Evolutionary conservation across 2,329 filamentous ascomycete genomes (phyloP), one percentile per base, ranked within the genome.

Genomic region (Piedraia hortae): DNA sequence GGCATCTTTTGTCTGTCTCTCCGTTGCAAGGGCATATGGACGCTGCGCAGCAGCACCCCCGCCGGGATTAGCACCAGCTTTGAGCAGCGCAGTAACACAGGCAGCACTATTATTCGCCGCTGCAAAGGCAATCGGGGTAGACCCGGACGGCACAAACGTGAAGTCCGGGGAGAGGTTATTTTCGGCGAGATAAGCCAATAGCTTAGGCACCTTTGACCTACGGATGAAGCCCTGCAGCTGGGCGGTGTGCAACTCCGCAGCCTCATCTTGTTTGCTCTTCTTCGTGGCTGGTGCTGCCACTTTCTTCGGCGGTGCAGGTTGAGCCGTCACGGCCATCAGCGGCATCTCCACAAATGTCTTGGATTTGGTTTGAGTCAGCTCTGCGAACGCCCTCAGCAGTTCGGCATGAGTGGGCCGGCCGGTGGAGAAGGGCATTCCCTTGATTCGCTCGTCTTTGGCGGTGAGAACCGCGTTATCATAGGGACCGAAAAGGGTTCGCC

Each of bases 401-500:
- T 97, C 85, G 21, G 71, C 74, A 38, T 93, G 80, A 0, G 85
- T 97, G 1, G 85, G 77, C 26, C 85, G 59, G 7, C 78, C 62
- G 5, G 85, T 97, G 42, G 61, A 90, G 44, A 97, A 97, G 0
- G 85, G 85, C 30, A 97, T 91, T 0, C 74, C 70, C 25, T 85
- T 60, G 36, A 90, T 56, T 16, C 85, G 58, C 1, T 66, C 53
- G 37, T 97, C 85, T 28, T 77, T 75, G 6, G 65, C 59, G 26
- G 57, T 64, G 24, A 97, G 46, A 1, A 90, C 66, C 38, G 91
- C 78, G 1, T 64, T 74, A 2, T 93, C 80, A 36, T 93, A 89
- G 0, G 77, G 74, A 0, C 80, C 78, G 35, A 89, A 93, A 0
- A 97, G 48, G 0, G 78, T 90, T 32, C 72, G 59, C 20, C 80